Percentiles rank a stretch among this genome's conserved stretches.
Conservation (phyloP, 2,329 filamentous ascomycete genomes). For the Cercospora beticola region DNA sequence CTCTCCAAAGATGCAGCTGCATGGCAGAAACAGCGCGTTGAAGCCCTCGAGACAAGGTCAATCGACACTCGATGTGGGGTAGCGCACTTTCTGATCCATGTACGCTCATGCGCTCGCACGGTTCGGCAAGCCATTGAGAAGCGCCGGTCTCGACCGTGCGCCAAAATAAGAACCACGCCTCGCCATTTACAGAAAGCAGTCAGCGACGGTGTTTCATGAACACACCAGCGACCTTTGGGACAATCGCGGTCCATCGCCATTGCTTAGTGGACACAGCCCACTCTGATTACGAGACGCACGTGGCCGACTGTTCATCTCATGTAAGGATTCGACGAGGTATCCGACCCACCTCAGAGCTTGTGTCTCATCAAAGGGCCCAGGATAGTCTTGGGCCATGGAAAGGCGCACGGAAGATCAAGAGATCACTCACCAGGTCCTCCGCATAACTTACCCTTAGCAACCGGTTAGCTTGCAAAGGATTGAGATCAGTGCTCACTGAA, state of each 20-base stretch:
- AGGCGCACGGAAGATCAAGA: conserved; percentile 8
- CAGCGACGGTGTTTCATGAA: conserved; percentile 13
- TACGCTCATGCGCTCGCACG: conserved; percentile 2
- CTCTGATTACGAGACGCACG: conserved; percentile 10
- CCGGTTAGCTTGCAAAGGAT: conserved; percentile 7
- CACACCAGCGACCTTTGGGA: neutral
- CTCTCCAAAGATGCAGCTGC: neutral
- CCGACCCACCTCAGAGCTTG: conserved; percentile 2
- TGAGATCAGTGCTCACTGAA: conserved; percentile 7
- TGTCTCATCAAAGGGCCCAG: conserved; percentile 13
- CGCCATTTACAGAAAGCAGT: conserved; percentile 1
- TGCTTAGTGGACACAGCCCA: conserved; percentile 2
- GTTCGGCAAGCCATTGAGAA: neutral
- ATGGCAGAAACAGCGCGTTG: neutral
- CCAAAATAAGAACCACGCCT: conserved; percentile 13
- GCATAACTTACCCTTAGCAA: conserved; percentile 6
- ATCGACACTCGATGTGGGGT: conserved; percentile 7
- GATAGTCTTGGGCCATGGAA: neutral
- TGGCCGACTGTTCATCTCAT: conserved; percentile 7
- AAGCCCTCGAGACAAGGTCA: neutral
- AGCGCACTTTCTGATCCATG: conserved; percentile 5
- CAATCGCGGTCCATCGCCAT: conserved; percentile 6
- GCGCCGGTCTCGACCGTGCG: conserved; percentile 8
- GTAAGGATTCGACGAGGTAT: conserved; percentile 3
- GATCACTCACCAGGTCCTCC: conserved; percentile 15